Conservation (phyloP, 2,329 filamentous ascomycete species). For the Fusarium odoratissimum region DNA sequence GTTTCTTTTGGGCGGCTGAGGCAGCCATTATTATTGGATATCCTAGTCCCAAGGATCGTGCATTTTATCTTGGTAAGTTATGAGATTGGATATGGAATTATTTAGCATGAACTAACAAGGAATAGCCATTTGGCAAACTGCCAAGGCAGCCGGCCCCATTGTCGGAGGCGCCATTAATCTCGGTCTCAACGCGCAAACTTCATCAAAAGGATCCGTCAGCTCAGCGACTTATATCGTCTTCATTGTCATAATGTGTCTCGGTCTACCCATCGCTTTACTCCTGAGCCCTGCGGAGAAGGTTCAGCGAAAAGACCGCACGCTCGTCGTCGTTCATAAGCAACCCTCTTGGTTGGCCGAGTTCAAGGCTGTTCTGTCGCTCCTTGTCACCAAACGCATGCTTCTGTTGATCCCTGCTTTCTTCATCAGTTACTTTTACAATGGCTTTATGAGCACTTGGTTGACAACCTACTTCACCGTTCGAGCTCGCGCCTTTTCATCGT, state of each 20-base stretch:
- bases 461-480: constrained; percentile 19
- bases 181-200: constrained; percentile 62
- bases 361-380: constrained; percentile 15
- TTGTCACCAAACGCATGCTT: constrained; percentile 24
- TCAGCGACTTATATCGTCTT: constrained; percentile 25
- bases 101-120: neutral
- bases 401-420: constrained; percentile 23
- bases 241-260: constrained; percentile 24
- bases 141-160: constrained; percentile 64
- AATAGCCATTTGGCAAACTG: constrained; percentile 72
- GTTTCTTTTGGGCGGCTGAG: constrained; percentile 51
- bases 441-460: constrained; percentile 23
- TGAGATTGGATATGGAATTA: rapidly evolving
- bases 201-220: constrained; percentile 14
- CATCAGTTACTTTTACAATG: constrained; percentile 21
- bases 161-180: constrained; percentile 73
- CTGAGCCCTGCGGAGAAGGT: constrained; percentile 9
- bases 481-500: constrained; percentile 16
- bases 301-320: constrained; percentile 11
- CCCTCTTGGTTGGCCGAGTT: constrained; percentile 24
- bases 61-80: constrained; percentile 17
- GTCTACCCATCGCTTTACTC: neutral
- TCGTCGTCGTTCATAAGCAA: constrained; percentile 16
- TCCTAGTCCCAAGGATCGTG: constrained; percentile 14
- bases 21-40: constrained; percentile 53